phyloP scores from a whole-genome alignment of 305 asterid species.

The Fraxinus baroniana region DNA sequence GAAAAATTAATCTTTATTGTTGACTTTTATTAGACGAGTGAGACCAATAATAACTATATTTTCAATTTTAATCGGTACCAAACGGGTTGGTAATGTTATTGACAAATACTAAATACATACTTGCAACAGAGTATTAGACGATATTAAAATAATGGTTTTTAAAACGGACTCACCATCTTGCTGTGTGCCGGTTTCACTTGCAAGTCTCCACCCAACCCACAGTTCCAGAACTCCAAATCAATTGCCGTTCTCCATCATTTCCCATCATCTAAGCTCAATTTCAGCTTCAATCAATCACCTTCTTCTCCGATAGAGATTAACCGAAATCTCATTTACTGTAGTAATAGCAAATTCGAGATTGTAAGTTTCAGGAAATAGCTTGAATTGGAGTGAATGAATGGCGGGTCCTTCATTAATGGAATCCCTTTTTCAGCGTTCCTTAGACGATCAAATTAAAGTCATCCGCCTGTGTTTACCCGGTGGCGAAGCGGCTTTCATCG shows the following conservation, averaged over 20 bases:
- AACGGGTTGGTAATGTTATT: neutral
- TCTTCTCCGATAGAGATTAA: neutral
- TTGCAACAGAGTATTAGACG: no score
- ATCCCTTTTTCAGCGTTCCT: constrained; percentile 79
- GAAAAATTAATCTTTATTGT: no score
- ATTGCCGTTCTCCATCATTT: neutral
- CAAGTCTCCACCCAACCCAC: neutral
- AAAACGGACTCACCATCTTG: neutral
- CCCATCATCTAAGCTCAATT: neutral
- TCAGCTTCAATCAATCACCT: neutral
- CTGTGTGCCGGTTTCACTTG: neutral
- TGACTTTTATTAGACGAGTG: no score
- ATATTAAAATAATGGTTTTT: neutral
- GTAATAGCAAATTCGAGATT: neutral
- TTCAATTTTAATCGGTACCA: no score
- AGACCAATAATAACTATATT: no score
- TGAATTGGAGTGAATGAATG: constrained; percentile 29
- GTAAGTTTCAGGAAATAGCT: neutral
- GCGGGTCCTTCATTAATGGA: constrained; percentile 79
- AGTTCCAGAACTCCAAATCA: neutral
- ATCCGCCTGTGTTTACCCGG: constrained; percentile 54
- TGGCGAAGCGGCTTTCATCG: constrained; percentile 52
- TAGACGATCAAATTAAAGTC: constrained; percentile 81
- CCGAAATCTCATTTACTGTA: neutral
- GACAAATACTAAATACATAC: neutral